phyloP scores from a whole-genome alignment of 306 rosid genomes.

The Medicago ruthenica region DNA sequence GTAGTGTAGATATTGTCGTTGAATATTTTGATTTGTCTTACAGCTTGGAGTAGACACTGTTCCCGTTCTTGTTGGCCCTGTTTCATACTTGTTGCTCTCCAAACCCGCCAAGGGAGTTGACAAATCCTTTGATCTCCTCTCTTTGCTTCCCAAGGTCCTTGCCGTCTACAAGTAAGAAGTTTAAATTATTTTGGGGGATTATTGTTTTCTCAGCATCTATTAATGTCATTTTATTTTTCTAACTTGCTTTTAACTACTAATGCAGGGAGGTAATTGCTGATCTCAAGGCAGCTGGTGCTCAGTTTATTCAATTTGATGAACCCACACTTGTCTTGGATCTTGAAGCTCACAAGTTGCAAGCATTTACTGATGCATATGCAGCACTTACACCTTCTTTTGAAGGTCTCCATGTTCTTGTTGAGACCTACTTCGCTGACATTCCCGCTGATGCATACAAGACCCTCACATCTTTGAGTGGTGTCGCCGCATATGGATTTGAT shows the following conservation, averaged over 20 bases:
- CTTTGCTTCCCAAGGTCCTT: constrained; percentile 75
- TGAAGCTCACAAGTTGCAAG: constrained; percentile 73
- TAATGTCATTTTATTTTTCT: constrained; percentile 7
- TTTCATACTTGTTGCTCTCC: constrained; percentile 86
- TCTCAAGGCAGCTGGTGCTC: constrained; percentile 93
- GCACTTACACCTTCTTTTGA: constrained; percentile 69
- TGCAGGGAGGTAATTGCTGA: constrained; percentile 84
- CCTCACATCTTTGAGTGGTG: constrained; percentile 74
- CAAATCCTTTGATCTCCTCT: constrained; percentile 77
- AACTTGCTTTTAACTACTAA: constrained; percentile 35
- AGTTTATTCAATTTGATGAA: constrained; percentile 89
- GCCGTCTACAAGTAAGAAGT: constrained; percentile 79
- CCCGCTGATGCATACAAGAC: constrained; percentile 86
- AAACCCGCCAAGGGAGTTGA: constrained; percentile 91
- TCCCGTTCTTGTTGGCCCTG: constrained; percentile 89
- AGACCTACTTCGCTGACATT: constrained; percentile 88
- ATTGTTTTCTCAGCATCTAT: constrained; percentile 10
- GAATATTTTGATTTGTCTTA: constrained; percentile 41
- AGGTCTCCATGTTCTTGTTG: constrained; percentile 76
- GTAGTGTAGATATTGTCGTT: neutral
- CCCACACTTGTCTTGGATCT: constrained; percentile 88
- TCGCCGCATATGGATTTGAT: constrained; percentile 81
- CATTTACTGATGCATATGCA: constrained; percentile 77
- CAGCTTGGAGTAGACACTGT: constrained; percentile 89
- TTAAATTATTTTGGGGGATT: neutral